Evolutionary conservation across 768 basidiomycete genomes (phyloP).

Genomic region (Auricularia sp.): DNA sequence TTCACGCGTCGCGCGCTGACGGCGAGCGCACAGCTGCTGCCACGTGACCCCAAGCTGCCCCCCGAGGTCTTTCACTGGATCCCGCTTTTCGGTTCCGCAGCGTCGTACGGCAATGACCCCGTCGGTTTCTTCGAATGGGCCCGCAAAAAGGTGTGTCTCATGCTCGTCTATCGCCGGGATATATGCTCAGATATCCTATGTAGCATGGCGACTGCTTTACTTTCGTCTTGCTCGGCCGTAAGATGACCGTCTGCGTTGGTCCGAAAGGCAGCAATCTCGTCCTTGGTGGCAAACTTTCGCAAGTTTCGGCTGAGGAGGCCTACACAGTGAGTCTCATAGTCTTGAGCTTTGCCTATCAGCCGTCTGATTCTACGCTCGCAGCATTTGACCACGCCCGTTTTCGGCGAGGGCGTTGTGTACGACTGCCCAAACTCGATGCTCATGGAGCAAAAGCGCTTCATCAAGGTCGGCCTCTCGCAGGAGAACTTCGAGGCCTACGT

Average conservation of each 20-base stretch:
- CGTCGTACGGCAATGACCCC: slow-evolving; percentile 86
- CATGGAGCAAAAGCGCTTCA: slow-evolving; percentile 99
- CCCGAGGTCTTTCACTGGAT: slow-evolving; percentile 91
- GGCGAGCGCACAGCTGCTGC: slow-evolving; percentile 40
- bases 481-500: slow-evolving; percentile 85
- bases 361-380: slow-evolving; percentile 22
- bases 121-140: slow-evolving; percentile 76
- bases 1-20: not conserved
- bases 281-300: slow-evolving; percentile 84
- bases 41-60: slow-evolving; percentile 61
- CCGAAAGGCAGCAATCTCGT: slow-evolving; percentile 90
- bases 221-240: slow-evolving; percentile 81
- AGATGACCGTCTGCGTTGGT: slow-evolving; percentile 84
- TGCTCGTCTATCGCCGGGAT: not conserved
- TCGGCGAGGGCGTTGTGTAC: slow-evolving; percentile 96
- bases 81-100: slow-evolving; percentile 83
- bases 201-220: slow-evolving; percentile 98
- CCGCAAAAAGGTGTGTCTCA: slow-evolving; percentile 54
- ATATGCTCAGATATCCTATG: slow-evolving; percentile 1
- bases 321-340: slow-evolving; percentile 58
- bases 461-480: slow-evolving; percentile 88
- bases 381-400: slow-evolving; percentile 90
- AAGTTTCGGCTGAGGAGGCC: slow-evolving; percentile 92
- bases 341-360: not conserved
- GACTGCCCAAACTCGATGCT: slow-evolving; percentile 92